Evolutionary conservation across 768 basidiomycete species (phyloP), one percentile per base, ranked within the genome.

Genomic region (Tricholoma sp.): DNA sequence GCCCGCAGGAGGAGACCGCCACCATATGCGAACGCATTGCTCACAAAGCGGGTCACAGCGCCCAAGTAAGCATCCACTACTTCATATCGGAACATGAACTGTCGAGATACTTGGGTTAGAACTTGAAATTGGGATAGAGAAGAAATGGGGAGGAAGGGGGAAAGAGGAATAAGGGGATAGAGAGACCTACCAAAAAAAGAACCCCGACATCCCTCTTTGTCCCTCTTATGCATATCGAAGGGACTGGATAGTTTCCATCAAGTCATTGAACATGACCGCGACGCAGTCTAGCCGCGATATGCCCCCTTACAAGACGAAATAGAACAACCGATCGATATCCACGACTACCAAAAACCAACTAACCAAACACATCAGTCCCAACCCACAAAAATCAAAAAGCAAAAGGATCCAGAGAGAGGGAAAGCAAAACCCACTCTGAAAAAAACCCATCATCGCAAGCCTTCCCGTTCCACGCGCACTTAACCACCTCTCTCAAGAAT

Each of bases 61-160:
- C 95, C 97, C 21, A 99, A 79, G 68, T 96, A 99, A 4, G 93
- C 91, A 70, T 99, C 97, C 3, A 97, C 97, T 10, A 94, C 80
- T 72, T 99, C 97, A 70, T 86, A 93, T 14, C 97, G 88, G 83
- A 99, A 99, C 61, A 98, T 97, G 73, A 98, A 98, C 96, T 98
- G 29, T 29, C 8, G 8, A 29, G 4, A 29, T 4, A 29, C n/a
- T 29, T 4, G 8, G 8, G 29, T 4, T 29, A 4, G 29, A 29
- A 4, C 4, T 29, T 29, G 8, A 3, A 56, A 56, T 41, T 16
- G 21, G 4, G 18, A 18, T n/a, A n/a, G n/a, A n/a, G n/a, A n/a
- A n/a, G n/a, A n/a, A n/a, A n/a, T n/a, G n/a, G n/a, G n/a, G n/a
- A n/a, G n/a, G n/a, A n/a, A n/a, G n/a, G n/a, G n/a, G n/a, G n/a